Base-by-base conservation (phyloP, 768 basidiomycete genomes). In the Sutorius australiensis region DNA sequence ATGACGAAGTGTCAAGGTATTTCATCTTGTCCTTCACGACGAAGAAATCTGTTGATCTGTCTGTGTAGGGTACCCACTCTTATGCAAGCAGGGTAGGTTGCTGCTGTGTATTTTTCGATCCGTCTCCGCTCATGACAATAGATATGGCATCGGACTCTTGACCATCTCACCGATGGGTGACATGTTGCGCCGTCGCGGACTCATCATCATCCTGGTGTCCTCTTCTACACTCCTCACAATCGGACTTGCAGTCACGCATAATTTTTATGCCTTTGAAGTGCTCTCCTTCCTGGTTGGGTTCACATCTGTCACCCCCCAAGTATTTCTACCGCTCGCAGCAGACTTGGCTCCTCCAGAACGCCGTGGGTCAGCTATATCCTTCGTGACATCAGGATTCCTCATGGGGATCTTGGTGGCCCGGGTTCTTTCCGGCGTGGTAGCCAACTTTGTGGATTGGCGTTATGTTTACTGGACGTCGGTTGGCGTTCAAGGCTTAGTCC, bases 51-150 rank as follows among this genome's bases (percentile, higher is more conserved):
- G 21, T n/a, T 58, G 19, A 53, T 11, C 12, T 30, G 11, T 9
- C 10, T 36, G 24, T 2, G 28, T 33, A 83, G 80, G 46, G 77
- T 86, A 27, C 83, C 84, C 10, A 82, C 85, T 0, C 73, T 87
- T 17, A 67, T 83, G 17, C 86, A 87, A 67, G 83, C 79, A 21
- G 86, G 86, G 83, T 81, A 67, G 46, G 70, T 60, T 5, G 14
- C 33, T 36, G 69, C 51, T 5, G 12, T 40, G 34, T 19, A n/a
- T 6, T 30, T 16, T 2, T 28, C 13, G 6, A 5, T 32, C 5
- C 19, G 14, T 28, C 21, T n/a, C 16, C 4, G 21, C 3, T 3
- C 3, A 28, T 24, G 45, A 36, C 19, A 14, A 36, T 16, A 41
- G 34, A 4, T 55, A 52, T 39, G 41, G 44, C 28, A 55, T 67